phyloP scores from a whole-genome alignment of 257 asterid genomes.

The Salvia hispanica region DNA sequence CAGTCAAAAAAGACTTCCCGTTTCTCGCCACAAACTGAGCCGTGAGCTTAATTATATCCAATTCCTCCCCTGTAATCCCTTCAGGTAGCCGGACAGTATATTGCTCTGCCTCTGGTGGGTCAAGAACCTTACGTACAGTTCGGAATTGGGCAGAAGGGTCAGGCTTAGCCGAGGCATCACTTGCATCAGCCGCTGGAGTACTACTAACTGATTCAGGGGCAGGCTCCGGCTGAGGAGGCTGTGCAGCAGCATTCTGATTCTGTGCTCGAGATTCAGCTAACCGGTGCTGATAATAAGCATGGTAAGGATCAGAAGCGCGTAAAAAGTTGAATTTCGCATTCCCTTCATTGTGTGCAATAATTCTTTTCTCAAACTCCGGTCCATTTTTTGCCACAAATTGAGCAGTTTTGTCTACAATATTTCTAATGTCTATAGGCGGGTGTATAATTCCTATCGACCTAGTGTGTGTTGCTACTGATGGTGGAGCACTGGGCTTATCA shows the following conservation, averaged over 20 bases:
- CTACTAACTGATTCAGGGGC: constrained; percentile 45
- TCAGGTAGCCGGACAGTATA: constrained; percentile 91
- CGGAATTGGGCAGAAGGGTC: constrained; percentile 74
- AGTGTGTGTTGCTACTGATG: constrained; percentile 80
- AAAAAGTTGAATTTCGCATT: constrained; percentile 82
- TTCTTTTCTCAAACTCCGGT: constrained; percentile 79
- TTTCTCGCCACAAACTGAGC: constrained; percentile 95
- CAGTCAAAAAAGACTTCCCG: constrained; percentile 88
- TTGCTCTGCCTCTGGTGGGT: constrained; percentile 94
- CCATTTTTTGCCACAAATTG: constrained; percentile 94
- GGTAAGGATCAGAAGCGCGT: constrained; percentile 84
- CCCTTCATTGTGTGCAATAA: constrained; percentile 74
- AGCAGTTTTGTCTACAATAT: constrained; percentile 79
- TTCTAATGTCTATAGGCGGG: constrained; percentile 91
- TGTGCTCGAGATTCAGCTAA: constrained; percentile 79
- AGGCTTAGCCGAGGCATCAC: constrained; percentile 55
- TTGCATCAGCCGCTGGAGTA: constrained; percentile 46
- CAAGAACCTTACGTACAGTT: constrained; percentile 66
- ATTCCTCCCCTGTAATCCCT: constrained; percentile 91
- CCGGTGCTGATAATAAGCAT: constrained; percentile 89
- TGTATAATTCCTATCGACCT: constrained; percentile 83
- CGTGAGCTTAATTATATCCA: constrained; percentile 89
- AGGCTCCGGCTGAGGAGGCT: constrained; percentile 43
- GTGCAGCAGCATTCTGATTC: constrained; percentile 54
- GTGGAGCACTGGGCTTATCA: constrained; percentile 37